Conservation (phyloP, 306 rosid genomes). For the Trifolium dubium region DNA sequence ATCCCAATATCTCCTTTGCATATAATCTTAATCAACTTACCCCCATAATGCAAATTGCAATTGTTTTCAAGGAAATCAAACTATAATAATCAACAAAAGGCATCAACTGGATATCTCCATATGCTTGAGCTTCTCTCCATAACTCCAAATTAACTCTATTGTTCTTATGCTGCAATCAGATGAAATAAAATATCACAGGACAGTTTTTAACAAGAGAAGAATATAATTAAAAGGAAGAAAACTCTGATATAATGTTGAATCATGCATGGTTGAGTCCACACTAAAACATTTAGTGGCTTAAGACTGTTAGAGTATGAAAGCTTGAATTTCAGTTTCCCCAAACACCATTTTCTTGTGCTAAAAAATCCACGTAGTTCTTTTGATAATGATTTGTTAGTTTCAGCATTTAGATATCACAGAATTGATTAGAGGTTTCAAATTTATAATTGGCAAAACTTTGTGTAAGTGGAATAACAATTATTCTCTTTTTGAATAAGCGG, state of each 20-base stretch:
- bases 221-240: neutral
- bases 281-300: neutral
- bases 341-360: constrained; percentile 6
- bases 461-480: constrained; percentile 4
- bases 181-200: constrained; percentile 34
- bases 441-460: too few relatives aligned
- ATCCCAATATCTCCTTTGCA: constrained; percentile 27
- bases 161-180: constrained; percentile 78
- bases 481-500: neutral
- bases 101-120: constrained; percentile 89
- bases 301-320: constrained; percentile 20
- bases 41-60: constrained; percentile 89
- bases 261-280: constrained; percentile 24
- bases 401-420: constrained; percentile 17
- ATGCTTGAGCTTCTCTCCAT: constrained; percentile 89
- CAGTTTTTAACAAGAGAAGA: constrained; percentile 5
- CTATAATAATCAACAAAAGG: constrained; percentile 95
- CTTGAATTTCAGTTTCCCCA: neutral
- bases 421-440: too few relatives aligned
- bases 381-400: neutral
- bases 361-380: constrained; percentile 1
- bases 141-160: constrained; percentile 75
- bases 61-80: constrained; percentile 83
- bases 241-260: constrained; percentile 17
- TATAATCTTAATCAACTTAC: constrained; percentile 50